Base-by-base conservation (phyloP, 139 green algal species). In the Pleodorina starrii region DNA sequence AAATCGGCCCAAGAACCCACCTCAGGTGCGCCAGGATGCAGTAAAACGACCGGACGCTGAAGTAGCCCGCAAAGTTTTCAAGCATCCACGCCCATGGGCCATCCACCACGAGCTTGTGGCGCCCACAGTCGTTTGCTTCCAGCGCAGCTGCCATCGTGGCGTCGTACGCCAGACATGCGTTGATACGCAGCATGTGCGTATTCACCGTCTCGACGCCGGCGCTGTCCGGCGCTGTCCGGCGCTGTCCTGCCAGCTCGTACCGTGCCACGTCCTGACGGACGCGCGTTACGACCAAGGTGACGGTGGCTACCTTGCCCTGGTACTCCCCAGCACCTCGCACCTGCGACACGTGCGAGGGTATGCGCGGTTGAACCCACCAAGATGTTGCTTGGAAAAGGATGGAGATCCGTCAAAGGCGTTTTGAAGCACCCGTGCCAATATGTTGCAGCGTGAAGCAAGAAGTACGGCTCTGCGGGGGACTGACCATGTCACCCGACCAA, bases 41-140 rank as follows among this genome's bases (percentile, higher is more conserved):
- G 79, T 94, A 92, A 73, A 84, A 71, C 46, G 43, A 38, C 36
- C 90, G 87, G 54, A 94, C 92, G 50, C 90, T 87, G 73, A 93
- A 93, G 48, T 86, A 84, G 0, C 38, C 42, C 0, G 92, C 90
- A 86, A 93, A 94, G 17, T 76, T 60, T 7, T 48, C 36, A 25
- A 93, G 79, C 63, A 94, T 84, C 92, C 92, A 94, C 6, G 86
- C 78, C 92, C 92, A 94, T 35, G 91, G 57, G 19, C 90, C 90
- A 23, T 77, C 59, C 7, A 94, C 83, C 66, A 88, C 54, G 81
- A 94, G 80, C 40, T 85, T 85, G 9, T 69, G 48, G 23, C 72
- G 48, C 10, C 69, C 29, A 54, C 82, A 91, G n/a, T 54, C 81
- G 19, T 7, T 57, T 1, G 60, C 84, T 19, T 77, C 85, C 36